These are phyloP conservation scores for Anthoceros angustus DNA, from an alignment of 225 moss, liverwort and hornwort species.

Conservation along the genomic window DNA sequence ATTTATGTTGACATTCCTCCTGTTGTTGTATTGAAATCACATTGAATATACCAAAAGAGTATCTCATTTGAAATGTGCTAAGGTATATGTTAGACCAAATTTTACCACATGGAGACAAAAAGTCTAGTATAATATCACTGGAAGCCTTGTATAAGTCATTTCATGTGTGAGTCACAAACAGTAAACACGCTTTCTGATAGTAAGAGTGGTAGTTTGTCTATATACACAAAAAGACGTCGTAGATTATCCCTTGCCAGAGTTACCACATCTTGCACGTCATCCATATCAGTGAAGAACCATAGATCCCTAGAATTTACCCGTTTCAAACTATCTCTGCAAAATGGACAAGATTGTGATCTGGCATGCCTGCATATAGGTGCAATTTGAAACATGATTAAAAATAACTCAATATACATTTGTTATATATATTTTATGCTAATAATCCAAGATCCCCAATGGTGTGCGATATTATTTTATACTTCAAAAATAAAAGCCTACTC, in stretches of 20 bases:
- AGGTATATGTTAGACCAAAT: too few species aligned
- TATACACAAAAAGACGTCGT: slow-evolving; percentile 87
- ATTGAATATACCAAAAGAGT: too few species aligned
- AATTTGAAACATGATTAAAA: neutral
- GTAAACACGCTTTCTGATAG: slow-evolving; percentile 84
- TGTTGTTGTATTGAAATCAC: too few species aligned
- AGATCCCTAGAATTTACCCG: slow-evolving; percentile 18
- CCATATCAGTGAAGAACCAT: slow-evolving; percentile 20
- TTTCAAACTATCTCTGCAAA: slow-evolving; percentile 20
- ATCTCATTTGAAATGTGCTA: too few species aligned
- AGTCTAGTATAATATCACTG: too few species aligned
- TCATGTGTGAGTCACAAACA: slow-evolving; percentile 87
- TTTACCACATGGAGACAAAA: too few species aligned
- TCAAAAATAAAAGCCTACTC: too few species aligned
- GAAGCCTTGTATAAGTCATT: slow-evolving; percentile 7
- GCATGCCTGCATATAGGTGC: slow-evolving; percentile 14
- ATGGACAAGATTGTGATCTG: slow-evolving; percentile 20
- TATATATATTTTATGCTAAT: neutral
- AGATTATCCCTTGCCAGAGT: slow-evolving; percentile 87
- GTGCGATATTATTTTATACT: too few species aligned
- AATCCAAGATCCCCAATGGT: too few species aligned
- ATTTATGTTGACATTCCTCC: too few species aligned
- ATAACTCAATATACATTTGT: neutral
- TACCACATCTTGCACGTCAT: slow-evolving; percentile 32
- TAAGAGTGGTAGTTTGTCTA: slow-evolving; percentile 88